phyloP scores from a whole-genome alignment of 2,329 filamentous ascomycete species.

The Xylariaceae sp. region DNA sequence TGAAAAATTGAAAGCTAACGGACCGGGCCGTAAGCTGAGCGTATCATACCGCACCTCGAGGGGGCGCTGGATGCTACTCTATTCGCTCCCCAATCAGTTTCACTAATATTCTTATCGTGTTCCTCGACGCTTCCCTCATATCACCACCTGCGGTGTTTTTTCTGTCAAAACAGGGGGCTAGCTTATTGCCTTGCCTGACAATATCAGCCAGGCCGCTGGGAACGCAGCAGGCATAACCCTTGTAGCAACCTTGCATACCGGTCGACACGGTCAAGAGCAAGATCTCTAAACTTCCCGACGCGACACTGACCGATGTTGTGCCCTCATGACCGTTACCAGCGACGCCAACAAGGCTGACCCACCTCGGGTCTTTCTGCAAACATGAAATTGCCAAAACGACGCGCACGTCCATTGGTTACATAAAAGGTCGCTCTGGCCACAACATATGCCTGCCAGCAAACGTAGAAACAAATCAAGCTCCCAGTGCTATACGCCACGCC shows the following conservation, averaged over 20 bases:
- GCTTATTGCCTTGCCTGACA: neutral
- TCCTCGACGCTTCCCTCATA: slow-evolving; percentile 1
- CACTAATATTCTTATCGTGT: slow-evolving; percentile 1
- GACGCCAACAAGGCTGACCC: no score
- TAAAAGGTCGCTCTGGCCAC: no score
- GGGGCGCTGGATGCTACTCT: slow-evolving; percentile 9
- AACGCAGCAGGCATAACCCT: slow-evolving; percentile 13
- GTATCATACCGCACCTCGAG: slow-evolving; percentile 11
- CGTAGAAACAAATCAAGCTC: no score
- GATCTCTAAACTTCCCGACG: no score
- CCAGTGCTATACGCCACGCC: no score
- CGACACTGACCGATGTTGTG: no score
- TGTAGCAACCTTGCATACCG: slow-evolving; percentile 17
- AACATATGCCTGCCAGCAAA: no score
- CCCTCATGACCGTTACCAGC: no score
- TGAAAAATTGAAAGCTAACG: slow-evolving; percentile 14
- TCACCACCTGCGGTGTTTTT: neutral
- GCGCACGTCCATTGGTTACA: no score
- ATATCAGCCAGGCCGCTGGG: slow-evolving; percentile 13
- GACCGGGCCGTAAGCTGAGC: slow-evolving; percentile 14
- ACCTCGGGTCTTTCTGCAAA: no score
- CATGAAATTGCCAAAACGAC: no score
- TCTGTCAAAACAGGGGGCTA: neutral
- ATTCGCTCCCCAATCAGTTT: slow-evolving; percentile 1
- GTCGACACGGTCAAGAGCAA: neutral